Base-by-base conservation (phyloP, 495 filamentous ascomycete genomes). In the Rusavskia elegans region DNA sequence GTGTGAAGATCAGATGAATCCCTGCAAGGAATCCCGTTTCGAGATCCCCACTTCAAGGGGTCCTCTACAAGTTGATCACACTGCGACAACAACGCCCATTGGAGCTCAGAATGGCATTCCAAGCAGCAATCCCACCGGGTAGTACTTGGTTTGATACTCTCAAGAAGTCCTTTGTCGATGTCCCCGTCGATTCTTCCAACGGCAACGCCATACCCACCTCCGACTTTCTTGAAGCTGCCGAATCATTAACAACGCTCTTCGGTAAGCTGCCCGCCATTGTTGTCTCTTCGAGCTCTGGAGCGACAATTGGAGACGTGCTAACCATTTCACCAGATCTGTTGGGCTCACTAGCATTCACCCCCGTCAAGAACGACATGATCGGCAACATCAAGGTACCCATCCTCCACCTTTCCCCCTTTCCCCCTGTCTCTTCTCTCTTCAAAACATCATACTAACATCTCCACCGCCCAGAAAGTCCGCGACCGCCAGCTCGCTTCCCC, bases 191-290 rank as follows among this genome's bases (percentile, higher is more conserved):
- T 57, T 70, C 74, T 52, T 72, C 67, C 53, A 82, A 87, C 51
- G 79, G 80, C 66, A 81, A 86, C 73, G 82, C 79, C 55, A 82
- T 97, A 58, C 64, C 76, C 9, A 97, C 93, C 27, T 75, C 72
- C 59, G 84, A 93, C 64, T 98, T 96, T 70, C 81, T 97, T 55
- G 86, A 93, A 38, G 93, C 93, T 49, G 79, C 86, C 44, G 87
- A 95, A 71, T 79, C 83, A 25, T 68, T 96, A 58, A 84, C 84
- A 45, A 80, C 79, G 41, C 76, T 98, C 36, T 97, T 98, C 63
- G 87, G 89, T 96, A 68, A 19, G 73, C 57, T 3, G 3, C 25
- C 16, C 27, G 13, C 13, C 30, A 40, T 17, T n/a, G n/a, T n/a
- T n/a, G n/a, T n/a, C n/a, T n/a, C n/a, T 27, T 45, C 41, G 40